These are phyloP conservation scores for Phalaenopsis hybrid DNA, from an alignment of 116 monocot genomes.

Conservation along the genomic window DNA sequence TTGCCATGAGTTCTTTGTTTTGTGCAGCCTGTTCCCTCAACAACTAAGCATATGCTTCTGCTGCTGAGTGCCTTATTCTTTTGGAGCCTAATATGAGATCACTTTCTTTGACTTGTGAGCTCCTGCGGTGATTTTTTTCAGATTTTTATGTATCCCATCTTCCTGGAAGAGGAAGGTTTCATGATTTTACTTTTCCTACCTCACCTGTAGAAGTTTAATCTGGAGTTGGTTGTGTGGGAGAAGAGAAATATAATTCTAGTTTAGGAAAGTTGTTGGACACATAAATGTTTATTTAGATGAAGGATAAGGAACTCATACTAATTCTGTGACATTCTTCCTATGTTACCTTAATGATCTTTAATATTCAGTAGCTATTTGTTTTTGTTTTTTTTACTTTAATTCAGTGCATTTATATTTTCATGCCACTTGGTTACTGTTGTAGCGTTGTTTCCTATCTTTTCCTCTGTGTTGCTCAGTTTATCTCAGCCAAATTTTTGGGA, in stretches of 20 bases:
- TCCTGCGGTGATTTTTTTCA: slow-evolving; percentile 19
- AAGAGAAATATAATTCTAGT: neutral
- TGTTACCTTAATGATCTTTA: no score
- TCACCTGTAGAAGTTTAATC: slow-evolving; percentile 25
- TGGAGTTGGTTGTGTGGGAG: slow-evolving; percentile 1
- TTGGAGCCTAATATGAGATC: neutral
- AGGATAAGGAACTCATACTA: no score
- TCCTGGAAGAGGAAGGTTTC: slow-evolving; percentile 46
- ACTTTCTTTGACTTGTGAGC: slow-evolving; percentile 11
- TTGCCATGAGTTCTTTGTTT: slow-evolving; percentile 25
- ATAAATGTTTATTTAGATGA: no score
- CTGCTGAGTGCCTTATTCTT: neutral
- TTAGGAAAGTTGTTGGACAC: no score
- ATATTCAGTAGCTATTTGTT: no score
- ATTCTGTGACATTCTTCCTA: no score
- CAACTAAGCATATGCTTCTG: slow-evolving; percentile 33
- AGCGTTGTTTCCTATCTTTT: no score
- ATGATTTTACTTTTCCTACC: slow-evolving; percentile 14
- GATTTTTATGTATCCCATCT: slow-evolving; percentile 31
- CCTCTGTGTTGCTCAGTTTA: no score
- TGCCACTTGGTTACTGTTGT: no score
- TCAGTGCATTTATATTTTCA: no score
- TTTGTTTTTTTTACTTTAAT: no score
- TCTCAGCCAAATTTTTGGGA: no score
- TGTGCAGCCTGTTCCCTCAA: slow-evolving; percentile 19